These are phyloP conservation scores for Allantophomopsis cytisporea DNA, from an alignment of 2,329 filamentous ascomycete genomes.

Conservation along the genomic window DNA sequence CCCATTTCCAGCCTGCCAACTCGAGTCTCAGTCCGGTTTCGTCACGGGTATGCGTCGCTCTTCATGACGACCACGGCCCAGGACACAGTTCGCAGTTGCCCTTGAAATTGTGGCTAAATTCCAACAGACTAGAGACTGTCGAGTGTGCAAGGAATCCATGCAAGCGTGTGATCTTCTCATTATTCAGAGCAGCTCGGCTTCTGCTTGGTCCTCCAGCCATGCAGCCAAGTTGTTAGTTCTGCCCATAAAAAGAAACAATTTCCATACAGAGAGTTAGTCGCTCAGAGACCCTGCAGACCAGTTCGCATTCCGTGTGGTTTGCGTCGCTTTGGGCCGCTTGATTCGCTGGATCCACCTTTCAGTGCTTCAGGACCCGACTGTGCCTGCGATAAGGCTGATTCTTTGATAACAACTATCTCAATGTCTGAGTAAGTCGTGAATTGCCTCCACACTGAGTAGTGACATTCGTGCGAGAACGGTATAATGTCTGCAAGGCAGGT, in stretches of 20 bases:
- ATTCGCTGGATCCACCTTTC: too few relatives aligned
- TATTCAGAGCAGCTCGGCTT: constrained; percentile 1
- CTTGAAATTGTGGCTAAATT: constrained; percentile 7
- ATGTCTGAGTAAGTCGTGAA: too few relatives aligned
- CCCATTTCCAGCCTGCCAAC: neutral
- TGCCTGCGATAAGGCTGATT: constrained; percentile 1
- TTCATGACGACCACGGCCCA: constrained; percentile 1
- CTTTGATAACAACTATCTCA: too few relatives aligned
- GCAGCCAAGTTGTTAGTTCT: constrained; percentile 5
- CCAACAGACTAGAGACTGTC: constrained; percentile 4
- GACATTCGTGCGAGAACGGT: constrained; percentile 6
- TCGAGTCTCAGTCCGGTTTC: neutral
- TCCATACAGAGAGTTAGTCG: constrained; percentile 19
- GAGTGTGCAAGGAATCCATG: constrained; percentile 8
- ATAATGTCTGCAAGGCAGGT: constrained; percentile 11
- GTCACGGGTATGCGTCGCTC: neutral
- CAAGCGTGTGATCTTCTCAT: constrained; percentile 6
- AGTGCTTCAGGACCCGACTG: neutral
- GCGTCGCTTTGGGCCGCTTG: too few relatives aligned
- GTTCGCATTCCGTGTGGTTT: neutral
- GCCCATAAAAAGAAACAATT: constrained; percentile 28
- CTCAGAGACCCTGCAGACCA: constrained; percentile 1
- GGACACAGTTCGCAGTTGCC: neutral
- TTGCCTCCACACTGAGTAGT: too few relatives aligned
- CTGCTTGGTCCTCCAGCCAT: neutral